Conservation (phyloP, 257 asterid genomes). For the Petunia secreta region DNA sequence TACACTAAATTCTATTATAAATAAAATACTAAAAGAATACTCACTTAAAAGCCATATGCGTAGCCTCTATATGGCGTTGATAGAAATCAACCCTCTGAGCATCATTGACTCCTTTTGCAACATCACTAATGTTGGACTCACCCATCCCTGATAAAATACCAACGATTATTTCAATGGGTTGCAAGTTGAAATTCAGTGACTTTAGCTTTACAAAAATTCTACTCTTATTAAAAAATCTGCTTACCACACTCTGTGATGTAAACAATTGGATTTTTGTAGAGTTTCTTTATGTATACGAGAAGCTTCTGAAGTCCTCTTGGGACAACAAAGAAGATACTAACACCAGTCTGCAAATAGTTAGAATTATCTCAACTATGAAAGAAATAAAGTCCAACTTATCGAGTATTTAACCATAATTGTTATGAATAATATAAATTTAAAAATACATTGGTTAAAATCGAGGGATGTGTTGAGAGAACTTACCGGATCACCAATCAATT, state of each 20-base stretch:
- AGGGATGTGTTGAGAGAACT: not conserved
- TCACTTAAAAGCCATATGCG: not conserved
- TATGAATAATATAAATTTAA: too few relatives aligned
- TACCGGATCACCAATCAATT: conserved; percentile 51
- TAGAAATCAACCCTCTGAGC: conserved; percentile 19
- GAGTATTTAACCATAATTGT: not conserved
- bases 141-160: not conserved
- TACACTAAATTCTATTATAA: not conserved
- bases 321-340: conserved; percentile 30
- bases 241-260: conserved; percentile 21
- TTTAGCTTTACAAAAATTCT: not conserved
- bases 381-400: not conserved
- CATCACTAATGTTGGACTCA: not conserved
- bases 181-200: not conserved
- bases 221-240: not conserved
- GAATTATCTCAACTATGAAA: not conserved
- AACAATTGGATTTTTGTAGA: conserved; percentile 20
- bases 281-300: conserved; percentile 19
- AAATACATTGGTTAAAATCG: not conserved
- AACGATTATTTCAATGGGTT: not conserved
- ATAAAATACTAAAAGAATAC: not conserved
- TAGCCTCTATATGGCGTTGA: conserved; percentile 11
- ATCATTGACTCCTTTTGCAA: conserved; percentile 16
- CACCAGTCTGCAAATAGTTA: conserved; percentile 46
- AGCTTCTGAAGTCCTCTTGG: conserved; percentile 56